Conservation (phyloP, 2,329 filamentous ascomycete genomes). For the Bimuria novae-zelandiae region DNA sequence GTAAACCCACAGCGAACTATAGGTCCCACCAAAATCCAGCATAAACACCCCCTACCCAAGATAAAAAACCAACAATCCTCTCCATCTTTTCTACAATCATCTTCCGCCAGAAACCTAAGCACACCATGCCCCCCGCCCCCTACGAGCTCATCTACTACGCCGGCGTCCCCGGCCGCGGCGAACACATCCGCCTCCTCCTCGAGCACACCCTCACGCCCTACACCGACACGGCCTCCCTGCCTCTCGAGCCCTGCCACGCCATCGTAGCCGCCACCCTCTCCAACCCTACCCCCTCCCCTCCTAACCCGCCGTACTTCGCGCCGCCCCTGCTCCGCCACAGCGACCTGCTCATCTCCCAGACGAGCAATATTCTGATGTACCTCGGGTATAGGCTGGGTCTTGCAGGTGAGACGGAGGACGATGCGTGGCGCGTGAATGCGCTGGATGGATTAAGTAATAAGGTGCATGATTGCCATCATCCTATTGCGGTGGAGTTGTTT, state of each 20-base stretch:
- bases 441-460: background rate
- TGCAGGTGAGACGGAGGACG: too few relatives aligned
- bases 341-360: conserved; percentile 64
- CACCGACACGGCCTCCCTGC: conserved; percentile 59
- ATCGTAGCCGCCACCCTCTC: conserved; percentile 52
- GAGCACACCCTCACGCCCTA: conserved; percentile 68
- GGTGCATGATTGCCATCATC: too few relatives aligned
- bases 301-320: conserved; percentile 67
- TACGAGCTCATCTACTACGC: conserved; percentile 73
- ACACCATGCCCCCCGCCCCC: conserved; percentile 18
- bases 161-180: conserved; percentile 71
- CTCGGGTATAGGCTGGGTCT: too few relatives aligned
- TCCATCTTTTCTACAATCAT: too few relatives aligned
- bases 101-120: too few relatives aligned
- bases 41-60: background rate
- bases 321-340: conserved; percentile 63
- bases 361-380: conserved; percentile 74
- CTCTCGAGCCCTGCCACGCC: conserved; percentile 53
- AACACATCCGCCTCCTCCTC: conserved; percentile 69
- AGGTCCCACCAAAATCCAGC: background rate
- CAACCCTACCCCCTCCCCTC: too few relatives aligned
- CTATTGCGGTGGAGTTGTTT: too few relatives aligned
- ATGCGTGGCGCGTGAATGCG: too few relatives aligned
- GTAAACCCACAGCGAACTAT: too few relatives aligned
- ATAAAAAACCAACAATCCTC: too few relatives aligned